These are phyloP conservation scores for Ophiostoma ips DNA, from an alignment of 2,329 filamentous ascomycete genomes.

Conservation along the genomic window DNA sequence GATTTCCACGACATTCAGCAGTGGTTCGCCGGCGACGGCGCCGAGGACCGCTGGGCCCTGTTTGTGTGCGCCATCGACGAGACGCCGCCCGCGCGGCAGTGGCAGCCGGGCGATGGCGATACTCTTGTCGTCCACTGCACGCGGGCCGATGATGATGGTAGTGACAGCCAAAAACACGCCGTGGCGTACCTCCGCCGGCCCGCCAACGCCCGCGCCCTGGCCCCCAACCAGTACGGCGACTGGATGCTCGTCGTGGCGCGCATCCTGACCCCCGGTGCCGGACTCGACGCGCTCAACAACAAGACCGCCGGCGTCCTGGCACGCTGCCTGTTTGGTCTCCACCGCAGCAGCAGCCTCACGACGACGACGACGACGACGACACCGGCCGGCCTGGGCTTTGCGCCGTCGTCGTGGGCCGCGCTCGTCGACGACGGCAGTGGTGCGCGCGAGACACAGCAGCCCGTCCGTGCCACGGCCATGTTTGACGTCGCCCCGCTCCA, in stretches of 20 bases:
- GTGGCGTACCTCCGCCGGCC: slow-evolving; percentile 10
- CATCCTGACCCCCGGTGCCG: slow-evolving; percentile 10
- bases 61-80: slow-evolving; percentile 7
- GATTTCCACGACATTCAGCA: neutral
- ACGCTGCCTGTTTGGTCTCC: slow-evolving; percentile 1
- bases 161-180: neutral
- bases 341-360: neutral
- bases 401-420: neutral
- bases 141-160: neutral
- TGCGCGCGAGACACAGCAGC: neutral
- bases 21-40: neutral
- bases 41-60: neutral
- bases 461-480: neutral
- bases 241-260: slow-evolving; percentile 7
- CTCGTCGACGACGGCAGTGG: neutral
- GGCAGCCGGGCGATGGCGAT: neutral
- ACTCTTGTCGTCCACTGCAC: slow-evolving; percentile 6
- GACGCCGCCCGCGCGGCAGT: neutral
- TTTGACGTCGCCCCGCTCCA: neutral
- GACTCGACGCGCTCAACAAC: neutral
- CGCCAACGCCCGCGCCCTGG: neutral
- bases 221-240: slow-evolving; percentile 3
- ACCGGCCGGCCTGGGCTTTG: slow-evolving; percentile 2
- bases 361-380: neutral
- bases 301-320: neutral